These are phyloP conservation scores for Caryopteris hybrid DNA, from an alignment of 305 asterid genomes.

Conservation along the genomic window DNA sequence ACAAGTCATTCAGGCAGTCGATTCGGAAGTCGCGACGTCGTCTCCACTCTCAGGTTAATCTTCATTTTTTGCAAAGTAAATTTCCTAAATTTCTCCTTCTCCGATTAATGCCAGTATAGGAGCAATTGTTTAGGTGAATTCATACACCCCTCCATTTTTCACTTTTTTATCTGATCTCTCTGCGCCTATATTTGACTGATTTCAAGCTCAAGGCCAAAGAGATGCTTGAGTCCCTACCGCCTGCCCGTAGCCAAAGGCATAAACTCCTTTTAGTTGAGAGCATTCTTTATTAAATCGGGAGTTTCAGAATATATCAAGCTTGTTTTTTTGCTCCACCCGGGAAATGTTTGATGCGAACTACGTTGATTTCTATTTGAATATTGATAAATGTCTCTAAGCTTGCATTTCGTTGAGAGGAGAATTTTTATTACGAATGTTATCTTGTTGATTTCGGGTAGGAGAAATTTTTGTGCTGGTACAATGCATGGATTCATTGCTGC, in stretches of 20 bases:
- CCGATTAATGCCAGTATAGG: not conserved
- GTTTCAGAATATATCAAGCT: not conserved
- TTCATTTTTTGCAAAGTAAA: not conserved
- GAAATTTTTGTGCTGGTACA: not conserved
- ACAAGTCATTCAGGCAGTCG: too few species aligned
- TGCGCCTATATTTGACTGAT: too few species aligned
- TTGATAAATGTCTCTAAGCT: not conserved
- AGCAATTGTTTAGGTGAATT: too few species aligned
- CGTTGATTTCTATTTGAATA: not conserved
- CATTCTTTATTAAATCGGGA: not conserved
- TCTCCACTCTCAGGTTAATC: conserved; percentile 5
- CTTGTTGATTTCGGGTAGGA: conserved; percentile 25
- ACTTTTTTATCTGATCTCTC: too few species aligned
- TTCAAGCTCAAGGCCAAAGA: too few species aligned
- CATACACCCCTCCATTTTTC: too few species aligned
- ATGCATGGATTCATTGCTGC: conserved; percentile 33
- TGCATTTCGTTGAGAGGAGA: conserved; percentile 23
- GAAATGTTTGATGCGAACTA: not conserved
- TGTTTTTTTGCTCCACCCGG: not conserved
- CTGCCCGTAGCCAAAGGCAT: too few species aligned
- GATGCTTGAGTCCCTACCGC: too few species aligned
- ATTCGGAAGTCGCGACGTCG: too few species aligned
- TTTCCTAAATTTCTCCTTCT: not conserved
- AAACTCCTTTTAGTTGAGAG: not conserved
- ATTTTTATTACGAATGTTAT: conserved; percentile 1